Conservation (phyloP, 495 filamentous ascomycete genomes). For the Wilcoxina mikolae region DNA sequence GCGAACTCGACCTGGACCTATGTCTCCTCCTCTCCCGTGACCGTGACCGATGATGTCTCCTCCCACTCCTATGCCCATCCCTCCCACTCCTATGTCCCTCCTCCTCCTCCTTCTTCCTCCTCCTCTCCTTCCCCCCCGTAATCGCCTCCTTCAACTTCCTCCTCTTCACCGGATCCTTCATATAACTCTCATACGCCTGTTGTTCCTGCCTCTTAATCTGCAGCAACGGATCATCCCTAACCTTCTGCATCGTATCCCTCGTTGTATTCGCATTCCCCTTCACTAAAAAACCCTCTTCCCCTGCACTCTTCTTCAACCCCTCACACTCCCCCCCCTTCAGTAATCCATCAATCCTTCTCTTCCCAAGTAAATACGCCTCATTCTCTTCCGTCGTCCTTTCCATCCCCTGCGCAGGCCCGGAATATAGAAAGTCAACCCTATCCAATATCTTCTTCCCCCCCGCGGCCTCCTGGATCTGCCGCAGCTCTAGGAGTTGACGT, state of each 20-base stretch:
- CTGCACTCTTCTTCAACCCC: conserved; percentile 68
- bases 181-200: conserved; percentile 72
- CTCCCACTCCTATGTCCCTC: conserved; percentile 35
- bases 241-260: conserved; percentile 67
- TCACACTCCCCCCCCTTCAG: conserved; percentile 69
- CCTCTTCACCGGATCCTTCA: conserved; percentile 66
- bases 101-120: conserved; percentile 34
- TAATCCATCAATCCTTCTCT: conserved; percentile 77
- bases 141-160: conserved; percentile 7
- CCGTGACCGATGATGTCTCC: conserved; percentile 33
- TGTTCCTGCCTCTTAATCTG: conserved; percentile 88
- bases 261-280: conserved; percentile 40
- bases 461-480: conserved; percentile 74
- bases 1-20: not conserved
- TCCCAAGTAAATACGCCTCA: conserved; percentile 86
- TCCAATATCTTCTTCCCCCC: conserved; percentile 60
- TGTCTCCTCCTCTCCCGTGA: conserved; percentile 26
- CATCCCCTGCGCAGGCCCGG: conserved; percentile 65
- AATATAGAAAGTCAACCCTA: conserved; percentile 96
- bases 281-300: conserved; percentile 44
- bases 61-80: conserved; percentile 40
- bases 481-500: conserved; percentile 78
- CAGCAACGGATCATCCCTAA: conserved; percentile 75
- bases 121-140: conserved; percentile 12
- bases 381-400: conserved; percentile 77